Percentiles rank a stretch among this genome's conserved stretches.
phyloP scores from a whole-genome alignment of 768 basidiomycete species.

The Clitopilus hobsonii region DNA sequence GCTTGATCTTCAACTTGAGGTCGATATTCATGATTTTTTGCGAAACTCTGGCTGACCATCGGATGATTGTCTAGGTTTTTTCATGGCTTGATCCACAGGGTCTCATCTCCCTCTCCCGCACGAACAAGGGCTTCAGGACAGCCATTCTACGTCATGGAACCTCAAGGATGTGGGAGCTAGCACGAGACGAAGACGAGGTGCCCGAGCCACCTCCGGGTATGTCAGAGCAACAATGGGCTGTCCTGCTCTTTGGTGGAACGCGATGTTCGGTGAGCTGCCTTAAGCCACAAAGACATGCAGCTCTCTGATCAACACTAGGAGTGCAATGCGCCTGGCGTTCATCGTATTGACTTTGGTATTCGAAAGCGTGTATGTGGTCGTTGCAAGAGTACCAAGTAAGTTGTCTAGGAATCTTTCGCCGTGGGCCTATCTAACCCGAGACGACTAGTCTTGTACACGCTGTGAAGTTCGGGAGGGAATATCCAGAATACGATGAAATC shows the following conservation, averaged over 20 bases:
- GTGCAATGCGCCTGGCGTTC: slow-evolving; percentile 14
- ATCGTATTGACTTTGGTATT: slow-evolving; percentile 19
- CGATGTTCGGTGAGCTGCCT: slow-evolving; percentile 16
- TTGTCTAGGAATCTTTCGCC: background rate
- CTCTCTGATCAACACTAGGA: slow-evolving; percentile 6
- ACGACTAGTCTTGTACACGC: slow-evolving; percentile 19
- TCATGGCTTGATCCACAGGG: background rate
- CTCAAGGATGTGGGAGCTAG: slow-evolving; percentile 18
- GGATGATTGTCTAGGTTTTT: background rate
- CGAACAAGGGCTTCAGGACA: slow-evolving; percentile 8
- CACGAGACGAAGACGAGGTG: slow-evolving; percentile 8
- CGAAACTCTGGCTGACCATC: background rate
- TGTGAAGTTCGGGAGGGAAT: slow-evolving; percentile 16
- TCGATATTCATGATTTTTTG: background rate
- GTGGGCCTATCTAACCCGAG: background rate
- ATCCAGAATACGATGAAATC: slow-evolving; percentile 18
- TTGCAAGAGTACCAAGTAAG: slow-evolving; percentile 24
- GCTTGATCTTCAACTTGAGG: background rate
- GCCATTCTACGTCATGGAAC: slow-evolving; percentile 14
- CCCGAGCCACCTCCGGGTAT: slow-evolving; percentile 19
- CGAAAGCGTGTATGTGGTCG: slow-evolving; percentile 19
- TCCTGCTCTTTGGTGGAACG: slow-evolving; percentile 17
- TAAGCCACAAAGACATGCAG: background rate
- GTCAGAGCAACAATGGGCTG: slow-evolving; percentile 22
- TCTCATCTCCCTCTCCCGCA: background rate